Base-by-base conservation (phyloP, 139 green algal genomes). In the Trebouxia sp. region DNA sequence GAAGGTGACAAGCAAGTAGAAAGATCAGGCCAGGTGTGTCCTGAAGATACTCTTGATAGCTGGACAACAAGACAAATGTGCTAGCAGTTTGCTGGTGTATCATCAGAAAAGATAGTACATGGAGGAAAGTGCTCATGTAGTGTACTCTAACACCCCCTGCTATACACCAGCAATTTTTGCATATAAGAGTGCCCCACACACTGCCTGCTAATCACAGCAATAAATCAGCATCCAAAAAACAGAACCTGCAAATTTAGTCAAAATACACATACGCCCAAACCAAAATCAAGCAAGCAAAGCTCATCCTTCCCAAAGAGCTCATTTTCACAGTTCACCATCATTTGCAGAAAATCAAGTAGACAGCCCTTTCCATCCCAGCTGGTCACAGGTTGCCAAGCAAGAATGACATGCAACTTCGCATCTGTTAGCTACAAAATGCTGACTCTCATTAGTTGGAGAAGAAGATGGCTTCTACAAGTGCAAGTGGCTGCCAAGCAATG, bases 401-500 rank as follows among this genome's bases (percentile, higher is more conserved):
- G n/a, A 72, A 72, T 45, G 20, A 30, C 28, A 32, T 30, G 32
- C 62, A 72, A 45, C 32, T 45, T 8, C 9, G 43, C 62, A 72
- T 72, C 62, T 72, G 62, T 72, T 30, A 45, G 32, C 32, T 45
- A 45, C 14, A 26, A 32, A 72, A 17, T 45, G 32, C 15, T 42
- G 32, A 45, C 32, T 42, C 62, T 72, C 62, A 72, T 72, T 15
- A 72, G 32, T 45, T 72, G 28, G 62, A 9, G 20, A 72, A 45
- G 62, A n/a, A 14, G 12, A 65, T 45, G 0, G 35, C 12, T 42
- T 45, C 62, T 72, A 72, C 62, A 72, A 45, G 11, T 14, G 62
- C 37, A 90, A 81, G 67, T 86, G 85, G 24, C 47, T 82, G 65
- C 86, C 83, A 30, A 88, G 42, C 55, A 90, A 78, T 26, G 78